phyloP scores from a whole-genome alignment of 306 rosid genomes.

The Mucuna pruriens region DNA sequence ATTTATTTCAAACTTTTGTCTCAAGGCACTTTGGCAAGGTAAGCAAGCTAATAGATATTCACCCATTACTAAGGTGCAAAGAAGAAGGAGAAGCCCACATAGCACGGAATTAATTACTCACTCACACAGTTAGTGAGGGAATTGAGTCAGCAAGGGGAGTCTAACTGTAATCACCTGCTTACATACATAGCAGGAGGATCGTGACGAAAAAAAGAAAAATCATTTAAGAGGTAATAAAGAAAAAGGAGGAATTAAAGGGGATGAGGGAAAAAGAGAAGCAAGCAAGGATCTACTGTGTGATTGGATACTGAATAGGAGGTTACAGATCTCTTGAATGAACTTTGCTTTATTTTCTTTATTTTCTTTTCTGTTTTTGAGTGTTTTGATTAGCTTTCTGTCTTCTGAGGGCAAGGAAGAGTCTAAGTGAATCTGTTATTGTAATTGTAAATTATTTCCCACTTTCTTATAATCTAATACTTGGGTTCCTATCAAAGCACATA shows the following conservation, averaged over 20 bases:
- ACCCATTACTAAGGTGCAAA: neutral
- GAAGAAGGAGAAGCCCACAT: neutral
- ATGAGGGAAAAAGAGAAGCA: neutral
- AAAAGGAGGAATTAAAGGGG: neutral
- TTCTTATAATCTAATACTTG: slow-evolving; percentile 5
- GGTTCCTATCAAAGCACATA: slow-evolving; percentile 7
- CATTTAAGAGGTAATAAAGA: neutral
- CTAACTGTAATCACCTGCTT: slow-evolving; percentile 9
- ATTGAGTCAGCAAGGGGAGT: slow-evolving; percentile 2
- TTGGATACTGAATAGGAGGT: neutral
- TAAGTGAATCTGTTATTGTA: slow-evolving; percentile 3
- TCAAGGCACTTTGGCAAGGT: neutral
- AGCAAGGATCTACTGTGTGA: neutral
- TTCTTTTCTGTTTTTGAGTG: slow-evolving; percentile 8
- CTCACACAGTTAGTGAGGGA: neutral
- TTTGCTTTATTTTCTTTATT: neutral
- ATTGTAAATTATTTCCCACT: slow-evolving; percentile 13
- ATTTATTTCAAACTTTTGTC: slow-evolving; percentile 14
- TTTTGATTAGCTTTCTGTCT: slow-evolving; percentile 16
- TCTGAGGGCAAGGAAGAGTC: slow-evolving; percentile 8
- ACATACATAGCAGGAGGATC: neutral
- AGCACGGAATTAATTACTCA: neutral
- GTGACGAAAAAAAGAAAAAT: neutral
- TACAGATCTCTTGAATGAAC: neutral
- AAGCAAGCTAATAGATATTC: slow-evolving; percentile 2